Conservation (phyloP, 2,329 filamentous ascomycete genomes). For the Colletotrichum sp. region DNA sequence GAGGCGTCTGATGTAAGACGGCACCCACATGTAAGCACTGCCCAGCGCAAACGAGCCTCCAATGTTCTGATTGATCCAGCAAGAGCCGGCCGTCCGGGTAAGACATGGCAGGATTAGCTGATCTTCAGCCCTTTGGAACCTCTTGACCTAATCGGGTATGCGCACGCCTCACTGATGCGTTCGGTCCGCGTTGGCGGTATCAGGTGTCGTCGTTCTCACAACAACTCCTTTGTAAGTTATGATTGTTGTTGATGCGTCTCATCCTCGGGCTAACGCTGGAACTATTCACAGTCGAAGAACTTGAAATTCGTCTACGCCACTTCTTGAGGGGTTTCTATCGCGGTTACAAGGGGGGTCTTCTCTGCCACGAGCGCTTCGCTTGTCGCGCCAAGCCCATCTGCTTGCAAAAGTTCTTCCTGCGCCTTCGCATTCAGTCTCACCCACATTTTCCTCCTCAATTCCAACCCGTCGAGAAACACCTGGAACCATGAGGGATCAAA, state of each 20-base stretch:
- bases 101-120: neutral
- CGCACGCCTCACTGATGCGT: neutral
- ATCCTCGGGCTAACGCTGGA: neutral
- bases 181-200: neutral
- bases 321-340: neutral
- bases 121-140: neutral
- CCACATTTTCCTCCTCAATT: conserved; percentile 64
- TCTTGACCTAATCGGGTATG: neutral
- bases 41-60: neutral
- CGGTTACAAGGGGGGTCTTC: neutral
- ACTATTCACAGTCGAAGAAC: neutral
- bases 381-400: neutral
- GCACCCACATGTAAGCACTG: conserved; percentile 12
- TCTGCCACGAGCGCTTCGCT: neutral
- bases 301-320: neutral
- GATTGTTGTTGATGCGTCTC: neutral
- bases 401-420: neutral
- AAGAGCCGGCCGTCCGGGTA: neutral
- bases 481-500: conserved; percentile 53
- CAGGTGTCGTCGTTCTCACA: neutral
- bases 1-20: conserved; percentile 16
- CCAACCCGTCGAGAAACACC: conserved; percentile 58
- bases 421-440: conserved; percentile 46
- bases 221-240: neutral
- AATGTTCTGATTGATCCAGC: neutral